A percentile compares a stretch with the other conserved stretches of the same genome.
These are phyloP conservation scores for Penicillium dipodomyicola DNA, from an alignment of 495 filamentous ascomycete genomes.

Conservation along the genomic window DNA sequence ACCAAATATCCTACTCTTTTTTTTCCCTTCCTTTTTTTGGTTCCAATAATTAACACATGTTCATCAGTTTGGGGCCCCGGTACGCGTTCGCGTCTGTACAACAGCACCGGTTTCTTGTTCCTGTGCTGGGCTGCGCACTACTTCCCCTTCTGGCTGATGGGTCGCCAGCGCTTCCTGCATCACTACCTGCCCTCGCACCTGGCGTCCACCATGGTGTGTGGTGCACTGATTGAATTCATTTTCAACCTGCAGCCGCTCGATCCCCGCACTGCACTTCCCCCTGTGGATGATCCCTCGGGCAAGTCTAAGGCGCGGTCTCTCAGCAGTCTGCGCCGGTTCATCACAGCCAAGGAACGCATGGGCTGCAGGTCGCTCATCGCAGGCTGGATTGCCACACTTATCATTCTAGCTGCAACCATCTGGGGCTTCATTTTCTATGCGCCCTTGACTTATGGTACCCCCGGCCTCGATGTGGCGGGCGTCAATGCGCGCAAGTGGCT, in stretches of 20 bases:
- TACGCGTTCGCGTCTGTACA: constrained; percentile 90
- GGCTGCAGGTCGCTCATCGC: constrained; percentile 73
- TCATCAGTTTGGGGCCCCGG: constrained; percentile 55
- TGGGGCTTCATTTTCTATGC: constrained; percentile 90
- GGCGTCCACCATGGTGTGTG: constrained; percentile 86
- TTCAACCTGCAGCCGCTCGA: constrained; percentile 80
- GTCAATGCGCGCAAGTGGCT: constrained; percentile 91
- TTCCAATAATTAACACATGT: constrained; percentile 7
- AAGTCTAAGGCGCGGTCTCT: constrained; percentile 32
- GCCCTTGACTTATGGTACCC: constrained; percentile 91
- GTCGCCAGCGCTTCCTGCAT: constrained; percentile 71
- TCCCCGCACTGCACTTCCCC: constrained; percentile 38
- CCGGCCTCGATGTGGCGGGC: constrained; percentile 78
- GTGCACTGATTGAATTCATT: constrained; percentile 95
- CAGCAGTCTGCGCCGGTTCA: constrained; percentile 41
- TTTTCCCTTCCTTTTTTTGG: constrained; percentile 2
- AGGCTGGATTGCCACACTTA: constrained; percentile 71
- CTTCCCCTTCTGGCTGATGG: constrained; percentile 74
- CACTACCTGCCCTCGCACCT: constrained; percentile 87
- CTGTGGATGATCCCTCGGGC: constrained; percentile 49
- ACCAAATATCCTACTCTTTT: background rate
- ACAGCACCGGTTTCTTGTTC: constrained; percentile 98
- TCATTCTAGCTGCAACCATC: constrained; percentile 65
- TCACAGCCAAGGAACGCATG: constrained; percentile 75
- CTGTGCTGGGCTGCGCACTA: constrained; percentile 77